Conservation (phyloP, 2,329 filamentous ascomycete species). For the Cladophialophora yegresii region DNA sequence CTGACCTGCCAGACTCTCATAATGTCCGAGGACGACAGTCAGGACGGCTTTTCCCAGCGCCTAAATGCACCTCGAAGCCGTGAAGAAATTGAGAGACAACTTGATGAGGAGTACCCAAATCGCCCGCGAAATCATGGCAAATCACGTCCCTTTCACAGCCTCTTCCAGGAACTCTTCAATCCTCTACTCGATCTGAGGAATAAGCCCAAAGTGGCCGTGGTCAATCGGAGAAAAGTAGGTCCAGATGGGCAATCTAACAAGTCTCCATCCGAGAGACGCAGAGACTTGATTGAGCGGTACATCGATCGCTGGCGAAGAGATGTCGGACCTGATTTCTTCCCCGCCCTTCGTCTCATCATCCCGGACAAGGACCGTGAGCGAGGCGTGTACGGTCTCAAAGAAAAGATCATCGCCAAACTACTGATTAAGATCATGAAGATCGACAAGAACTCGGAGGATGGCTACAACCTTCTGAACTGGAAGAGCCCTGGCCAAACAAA, state of each 20-base stretch:
- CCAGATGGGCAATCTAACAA: constrained; percentile 55
- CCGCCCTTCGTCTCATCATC: constrained; percentile 84
- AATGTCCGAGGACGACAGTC: constrained; percentile 29
- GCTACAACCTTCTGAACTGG: constrained; percentile 83
- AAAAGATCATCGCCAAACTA: constrained; percentile 84
- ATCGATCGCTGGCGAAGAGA: constrained; percentile 83
- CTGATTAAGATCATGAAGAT: constrained; percentile 93
- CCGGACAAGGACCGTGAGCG: constrained; percentile 91
- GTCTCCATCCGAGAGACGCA: constrained; percentile 74
- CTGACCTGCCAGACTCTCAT: neutral
- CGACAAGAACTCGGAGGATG: constrained; percentile 85
- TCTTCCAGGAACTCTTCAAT: constrained; percentile 79
- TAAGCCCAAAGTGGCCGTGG: constrained; percentile 64
- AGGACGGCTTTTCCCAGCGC: constrained; percentile 16
- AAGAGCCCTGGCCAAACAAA: constrained; percentile 75
- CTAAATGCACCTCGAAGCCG: constrained; percentile 7
- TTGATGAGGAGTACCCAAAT: constrained; percentile 69
- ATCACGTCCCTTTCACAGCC: constrained; percentile 78
- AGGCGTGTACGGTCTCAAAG: constrained; percentile 90
- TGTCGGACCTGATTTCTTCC: constrained; percentile 90
- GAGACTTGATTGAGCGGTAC: constrained; percentile 81
- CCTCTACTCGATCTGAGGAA: constrained; percentile 77
- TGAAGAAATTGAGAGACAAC: constrained; percentile 44
- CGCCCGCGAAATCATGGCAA: constrained; percentile 77
- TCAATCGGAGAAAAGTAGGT: constrained; percentile 60